These are phyloP conservation scores for Macrophomina pseudophaseolina DNA, from an alignment of 2,329 filamentous ascomycete species.

Conservation along the genomic window DNA sequence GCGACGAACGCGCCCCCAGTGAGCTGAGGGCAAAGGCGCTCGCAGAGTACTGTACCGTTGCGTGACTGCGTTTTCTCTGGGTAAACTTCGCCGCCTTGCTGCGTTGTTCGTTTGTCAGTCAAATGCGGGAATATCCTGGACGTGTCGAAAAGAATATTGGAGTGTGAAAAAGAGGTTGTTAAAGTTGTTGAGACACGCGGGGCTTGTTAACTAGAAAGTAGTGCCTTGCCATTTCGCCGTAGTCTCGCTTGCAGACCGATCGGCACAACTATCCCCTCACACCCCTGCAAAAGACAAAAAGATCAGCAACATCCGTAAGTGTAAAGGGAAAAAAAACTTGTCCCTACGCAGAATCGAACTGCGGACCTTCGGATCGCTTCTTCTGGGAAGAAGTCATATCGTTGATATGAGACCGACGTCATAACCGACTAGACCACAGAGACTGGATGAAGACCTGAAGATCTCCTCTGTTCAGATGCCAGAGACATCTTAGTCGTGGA, in stretches of 20 bases:
- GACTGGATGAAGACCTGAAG: background rate
- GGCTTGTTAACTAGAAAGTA: background rate
- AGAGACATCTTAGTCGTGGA: background rate
- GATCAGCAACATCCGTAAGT: background rate
- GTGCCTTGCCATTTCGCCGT: background rate
- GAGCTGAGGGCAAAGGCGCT: too few species aligned
- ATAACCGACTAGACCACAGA: slow-evolving; percentile 27
- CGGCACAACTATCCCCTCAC: background rate
- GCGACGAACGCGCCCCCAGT: too few species aligned
- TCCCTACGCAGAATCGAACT: slow-evolving; percentile 23
- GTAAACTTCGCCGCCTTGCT: too few species aligned
- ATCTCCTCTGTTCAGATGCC: background rate
- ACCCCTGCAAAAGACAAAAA: background rate
- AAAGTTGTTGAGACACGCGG: background rate
- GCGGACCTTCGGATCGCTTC: slow-evolving; percentile 24
- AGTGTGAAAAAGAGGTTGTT: too few species aligned
- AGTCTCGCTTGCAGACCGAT: background rate
- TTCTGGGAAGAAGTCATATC: slow-evolving; percentile 25
- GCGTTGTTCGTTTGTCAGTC: too few species aligned
- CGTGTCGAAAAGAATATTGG: too few species aligned
- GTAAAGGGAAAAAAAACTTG: background rate
- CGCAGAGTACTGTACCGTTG: too few species aligned
- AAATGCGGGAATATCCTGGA: too few species aligned
- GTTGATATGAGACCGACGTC: slow-evolving; percentile 26
- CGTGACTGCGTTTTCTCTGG: too few species aligned